Evolutionary conservation across 176 grass and related monocot genomes (phyloP).

Genomic region (Saccharum officinarum): DNA sequence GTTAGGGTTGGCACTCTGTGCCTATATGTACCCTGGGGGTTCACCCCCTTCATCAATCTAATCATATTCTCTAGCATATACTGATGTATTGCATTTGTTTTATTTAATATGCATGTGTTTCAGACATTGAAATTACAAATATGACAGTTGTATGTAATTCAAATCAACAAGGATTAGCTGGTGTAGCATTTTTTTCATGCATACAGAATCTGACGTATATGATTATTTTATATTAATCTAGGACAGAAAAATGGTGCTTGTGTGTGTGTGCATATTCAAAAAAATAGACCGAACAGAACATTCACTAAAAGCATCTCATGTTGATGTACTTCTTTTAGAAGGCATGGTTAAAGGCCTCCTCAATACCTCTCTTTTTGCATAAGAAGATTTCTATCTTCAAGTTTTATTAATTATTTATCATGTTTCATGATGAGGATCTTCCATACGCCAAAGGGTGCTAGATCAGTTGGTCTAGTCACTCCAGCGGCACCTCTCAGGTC

Average conservation of each 20-base stretch:
- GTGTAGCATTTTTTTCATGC: constrained; percentile 27
- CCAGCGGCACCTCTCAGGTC: too few species aligned
- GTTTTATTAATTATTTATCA: background rate
- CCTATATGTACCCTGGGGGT: too few species aligned
- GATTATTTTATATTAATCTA: constrained; percentile 11
- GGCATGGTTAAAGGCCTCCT: background rate
- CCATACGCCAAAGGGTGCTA: too few species aligned
- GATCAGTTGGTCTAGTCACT: too few species aligned
- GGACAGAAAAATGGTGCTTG: background rate
- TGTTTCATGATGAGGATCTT: constrained; percentile 16
- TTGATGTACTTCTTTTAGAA: constrained; percentile 11
- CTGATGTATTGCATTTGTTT: constrained; percentile 1
- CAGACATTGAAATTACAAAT: background rate
- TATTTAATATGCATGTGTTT: constrained; percentile 4
- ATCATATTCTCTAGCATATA: too few species aligned
- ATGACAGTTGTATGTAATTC: constrained; percentile 1
- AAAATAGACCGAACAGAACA: background rate
- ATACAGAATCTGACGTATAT: background rate
- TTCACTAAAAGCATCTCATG: background rate
- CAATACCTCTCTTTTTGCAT: background rate
- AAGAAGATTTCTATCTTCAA: background rate
- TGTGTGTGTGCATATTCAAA: background rate
- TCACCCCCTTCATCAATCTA: too few species aligned
- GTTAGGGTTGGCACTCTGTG: too few species aligned
- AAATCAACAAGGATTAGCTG: background rate